Percentiles rank a stretch among this genome's conserved stretches.
Conservation (phyloP, 2,329 filamentous ascomycete genomes). For the Escovopsis sp. region DNA sequence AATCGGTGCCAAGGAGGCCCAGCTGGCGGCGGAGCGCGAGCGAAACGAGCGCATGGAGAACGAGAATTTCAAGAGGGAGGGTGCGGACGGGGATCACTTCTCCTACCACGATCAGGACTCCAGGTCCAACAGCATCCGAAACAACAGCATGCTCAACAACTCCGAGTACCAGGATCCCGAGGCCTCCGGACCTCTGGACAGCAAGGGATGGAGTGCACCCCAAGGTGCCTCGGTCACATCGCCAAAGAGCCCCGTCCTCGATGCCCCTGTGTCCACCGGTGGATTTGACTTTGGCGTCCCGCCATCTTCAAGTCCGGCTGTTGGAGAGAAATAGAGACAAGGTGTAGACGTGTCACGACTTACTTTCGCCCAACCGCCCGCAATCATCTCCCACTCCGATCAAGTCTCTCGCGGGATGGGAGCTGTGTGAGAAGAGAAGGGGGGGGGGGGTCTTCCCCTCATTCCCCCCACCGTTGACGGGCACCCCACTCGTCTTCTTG, state of each 20-base stretch:
- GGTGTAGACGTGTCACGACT: background rate
- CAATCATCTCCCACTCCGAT: background rate
- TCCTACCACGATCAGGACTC: conserved; percentile 11
- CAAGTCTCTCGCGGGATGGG: background rate
- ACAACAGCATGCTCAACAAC: conserved; percentile 5
- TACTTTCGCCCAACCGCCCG: background rate
- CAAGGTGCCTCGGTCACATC: conserved; percentile 3
- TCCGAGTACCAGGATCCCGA: conserved; percentile 9
- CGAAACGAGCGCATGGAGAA: conserved; percentile 36
- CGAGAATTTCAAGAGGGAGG: conserved; percentile 32
- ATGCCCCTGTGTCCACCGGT: conserved; percentile 6
- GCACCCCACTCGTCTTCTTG: conserved; percentile 1
- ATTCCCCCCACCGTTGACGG: conserved; percentile 3
- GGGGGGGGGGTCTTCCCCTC: background rate
- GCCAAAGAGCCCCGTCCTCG: conserved; percentile 3
- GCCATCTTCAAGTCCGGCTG: conserved; percentile 2
- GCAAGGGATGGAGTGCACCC: conserved; percentile 5
- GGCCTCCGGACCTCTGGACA: conserved; percentile 7
- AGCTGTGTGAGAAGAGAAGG: conserved; percentile 5
- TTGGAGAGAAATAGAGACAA: background rate
- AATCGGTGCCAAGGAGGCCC: conserved; percentile 36
- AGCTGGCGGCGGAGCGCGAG: conserved; percentile 26
- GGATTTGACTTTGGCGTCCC: conserved; percentile 9
- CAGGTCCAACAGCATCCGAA: conserved; percentile 3
- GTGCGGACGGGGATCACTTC: conserved; percentile 29